Base-by-base conservation (phyloP, 805 yeast species). In the Vanderwaltozyma verrucispora region DNA sequence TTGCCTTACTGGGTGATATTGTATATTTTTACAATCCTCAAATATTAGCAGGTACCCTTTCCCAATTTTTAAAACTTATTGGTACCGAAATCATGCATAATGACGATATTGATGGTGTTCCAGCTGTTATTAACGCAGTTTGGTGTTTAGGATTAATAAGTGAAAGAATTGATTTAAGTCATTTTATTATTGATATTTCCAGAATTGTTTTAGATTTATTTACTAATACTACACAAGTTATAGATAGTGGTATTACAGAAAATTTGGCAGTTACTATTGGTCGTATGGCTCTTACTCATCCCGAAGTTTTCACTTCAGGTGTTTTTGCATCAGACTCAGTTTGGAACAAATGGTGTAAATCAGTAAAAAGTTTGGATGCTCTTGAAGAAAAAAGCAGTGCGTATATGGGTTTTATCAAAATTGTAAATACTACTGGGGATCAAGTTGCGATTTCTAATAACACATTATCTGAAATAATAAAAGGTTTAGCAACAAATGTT, bases 101-200 rank as follows among this genome's bases (percentile, higher is more conserved):
- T 34, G 62, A 56, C 37, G 62, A 59, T 32, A 31, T 45, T 1
- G 62, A 59, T 18, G 60, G 63, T 9, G 52, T 49, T 3, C 53
- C 63, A 5, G 48, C 62, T 2, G 44, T 60, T 25, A 48, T 56
- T 12, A 92, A 92, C 59, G 92, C 97, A 1, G 77, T 85, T 35
- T 92, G 98, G 98, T 75, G 95, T 2, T 63, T 83, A 12, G 97
- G 98, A 31, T 95, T 92, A 56, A 75, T 92, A 23, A 69, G 85
- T 3, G 65, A 87, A 51, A 72, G 83, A 39, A 38, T 58, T 10
- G 58, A 58, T 33, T 32, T 60, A 20, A 47, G 53, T 15, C 53
- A 50, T 12, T 55, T 49, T 36, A 44, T 58, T 20, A 39, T 60
- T 19, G 60, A 59, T 28, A 24, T 60, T 25, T 48, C 59, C 12